These are phyloP conservation scores for Populus trichocarpa DNA, from an alignment of 441 rosid species.

Conservation along the genomic window DNA sequence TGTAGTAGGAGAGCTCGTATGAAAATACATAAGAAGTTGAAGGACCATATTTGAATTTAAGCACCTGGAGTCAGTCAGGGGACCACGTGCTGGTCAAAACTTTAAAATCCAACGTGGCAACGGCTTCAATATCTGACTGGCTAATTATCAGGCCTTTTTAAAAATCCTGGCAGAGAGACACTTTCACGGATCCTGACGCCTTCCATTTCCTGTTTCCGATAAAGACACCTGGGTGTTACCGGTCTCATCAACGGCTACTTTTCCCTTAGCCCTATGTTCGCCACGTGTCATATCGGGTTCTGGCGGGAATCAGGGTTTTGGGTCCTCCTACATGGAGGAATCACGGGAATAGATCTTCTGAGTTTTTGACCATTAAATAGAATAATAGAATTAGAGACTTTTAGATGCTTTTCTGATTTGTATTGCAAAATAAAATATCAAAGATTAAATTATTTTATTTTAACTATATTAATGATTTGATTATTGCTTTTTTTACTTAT, in stretches of 20 bases:
- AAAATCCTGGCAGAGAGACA: background rate
- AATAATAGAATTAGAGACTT: too few species aligned
- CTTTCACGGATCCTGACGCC: conserved; percentile 20
- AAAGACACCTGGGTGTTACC: conserved; percentile 3
- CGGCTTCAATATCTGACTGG: conserved; percentile 8
- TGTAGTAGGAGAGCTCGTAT: too few species aligned
- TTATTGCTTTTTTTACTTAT: too few species aligned
- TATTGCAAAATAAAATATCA: too few species aligned
- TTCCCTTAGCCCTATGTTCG: background rate
- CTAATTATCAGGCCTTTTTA: background rate
- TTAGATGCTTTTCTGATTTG: too few species aligned
- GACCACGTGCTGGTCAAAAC: conserved; percentile 27
- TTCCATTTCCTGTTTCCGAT: conserved; percentile 1
- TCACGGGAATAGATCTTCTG: background rate
- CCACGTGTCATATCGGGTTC: background rate
- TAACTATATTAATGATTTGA: too few species aligned
- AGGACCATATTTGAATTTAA: background rate
- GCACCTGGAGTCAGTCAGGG: background rate
- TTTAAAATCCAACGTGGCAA: conserved; percentile 28
- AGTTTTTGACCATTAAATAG: too few species aligned
- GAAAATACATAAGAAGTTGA: background rate
- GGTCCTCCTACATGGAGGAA: background rate
- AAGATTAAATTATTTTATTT: too few species aligned
- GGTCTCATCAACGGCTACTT: conserved; percentile 11
- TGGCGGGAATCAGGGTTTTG: background rate